Evolutionary conservation across 2,329 filamentous ascomycete genomes (phyloP).

Genomic region (Podosphaera aphanis): DNA sequence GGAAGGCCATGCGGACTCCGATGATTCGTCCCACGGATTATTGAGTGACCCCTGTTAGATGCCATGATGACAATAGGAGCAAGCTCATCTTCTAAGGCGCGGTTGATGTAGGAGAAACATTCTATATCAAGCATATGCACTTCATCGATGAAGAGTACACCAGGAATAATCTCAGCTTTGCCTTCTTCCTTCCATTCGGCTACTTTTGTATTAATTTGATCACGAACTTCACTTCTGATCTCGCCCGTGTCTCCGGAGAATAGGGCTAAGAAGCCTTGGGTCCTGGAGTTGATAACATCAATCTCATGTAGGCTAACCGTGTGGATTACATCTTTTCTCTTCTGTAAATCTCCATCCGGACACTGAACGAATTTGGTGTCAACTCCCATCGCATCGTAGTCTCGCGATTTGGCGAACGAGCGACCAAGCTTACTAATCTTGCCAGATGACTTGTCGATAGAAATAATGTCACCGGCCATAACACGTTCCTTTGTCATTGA

Average conservation of each 20-base stretch:
- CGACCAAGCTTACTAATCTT: constrained; percentile 95
- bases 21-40: constrained; percentile 84
- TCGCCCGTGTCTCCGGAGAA: constrained; percentile 97
- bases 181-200: constrained; percentile 98
- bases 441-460: constrained; percentile 92
- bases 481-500: constrained; percentile 98
- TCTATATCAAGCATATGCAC: constrained; percentile 99
- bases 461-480: constrained; percentile 95
- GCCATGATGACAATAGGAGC: constrained; percentile 98
- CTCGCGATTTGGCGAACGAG: constrained; percentile 79
- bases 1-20: constrained; percentile 81
- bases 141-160: constrained; percentile 94
- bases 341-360: constrained; percentile 90
- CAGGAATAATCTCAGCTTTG: constrained; percentile 93
- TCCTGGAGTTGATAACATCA: constrained; percentile 95
- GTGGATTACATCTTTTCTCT: constrained; percentile 89
- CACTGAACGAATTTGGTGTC: constrained; percentile 97
- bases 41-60: constrained; percentile 77
- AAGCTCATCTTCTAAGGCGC: constrained; percentile 79
- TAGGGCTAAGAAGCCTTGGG: constrained; percentile 90
- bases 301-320: constrained; percentile 96
- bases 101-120: constrained; percentile 97
- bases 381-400: constrained; percentile 97
- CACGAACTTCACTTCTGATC: constrained; percentile 86
- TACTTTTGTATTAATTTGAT: constrained; percentile 98